Evolutionary conservation across 1,284 basidiomycete genomes (phyloP), one percentile per base, ranked within the genome.

Genomic region (Tetrapyrgos nigripes): DNA sequence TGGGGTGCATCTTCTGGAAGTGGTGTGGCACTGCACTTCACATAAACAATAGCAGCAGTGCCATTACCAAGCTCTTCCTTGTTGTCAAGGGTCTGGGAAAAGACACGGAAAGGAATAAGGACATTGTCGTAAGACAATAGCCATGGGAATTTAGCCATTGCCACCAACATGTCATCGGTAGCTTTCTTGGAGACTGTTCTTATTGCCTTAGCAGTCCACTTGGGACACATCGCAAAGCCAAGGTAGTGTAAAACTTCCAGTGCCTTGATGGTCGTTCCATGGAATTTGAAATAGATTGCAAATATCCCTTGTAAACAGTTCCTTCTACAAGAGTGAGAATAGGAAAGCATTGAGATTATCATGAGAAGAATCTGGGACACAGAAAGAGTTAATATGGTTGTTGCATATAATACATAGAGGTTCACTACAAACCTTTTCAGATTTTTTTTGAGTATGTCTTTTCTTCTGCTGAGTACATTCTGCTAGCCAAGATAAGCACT

Each of bases 81-180:
- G 50, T 79, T 76, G 47, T 74, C 59, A 0, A 72, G 45, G 1
- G 73, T 65, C 53, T 78, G 76, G 0, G 73, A 74, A 60, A 73
- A 78, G 3, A 72, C 73, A 27, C 64, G 63, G 55, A 76, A 69
- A 0, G 73, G 64, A 4, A 79, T 55, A 27, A 77, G 71, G 54
- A 79, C 43, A 58, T 80, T 80, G 62, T 79, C 74, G 58, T 79
- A 8, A 8, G 60, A 58, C 24, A 61, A 40, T 13, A 61, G n/a
- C 43, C 43, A 61, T 11, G 57, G 51, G 19, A 31, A 54, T 28
- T 50, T 6, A 14, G 51, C 23, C 6, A 62, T 56, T 17, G 53
- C 21, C 5, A 17, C 8, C 10, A 31, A 10, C 3, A 55, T 27
- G 26, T 49, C 37, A 1, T 23, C n/a, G 61, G 62, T 64, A 9